Conservation (phyloP, 345 rosid genomes). For the Ceriops tagal region DNA sequence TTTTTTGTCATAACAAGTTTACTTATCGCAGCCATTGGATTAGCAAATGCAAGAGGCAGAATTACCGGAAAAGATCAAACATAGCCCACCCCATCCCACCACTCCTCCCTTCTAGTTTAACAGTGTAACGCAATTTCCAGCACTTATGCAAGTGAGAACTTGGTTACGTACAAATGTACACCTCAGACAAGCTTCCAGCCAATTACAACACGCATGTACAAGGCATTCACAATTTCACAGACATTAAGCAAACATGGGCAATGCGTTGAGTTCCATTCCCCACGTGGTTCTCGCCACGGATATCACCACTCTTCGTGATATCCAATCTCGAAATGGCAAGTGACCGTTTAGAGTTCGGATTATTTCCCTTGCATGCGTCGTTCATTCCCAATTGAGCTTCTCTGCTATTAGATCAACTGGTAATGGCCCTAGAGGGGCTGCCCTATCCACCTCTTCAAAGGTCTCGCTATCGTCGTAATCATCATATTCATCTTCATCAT, state of each 20-base stretch:
- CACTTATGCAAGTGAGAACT: not conserved
- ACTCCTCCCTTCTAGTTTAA: no score
- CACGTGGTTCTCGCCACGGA: no score
- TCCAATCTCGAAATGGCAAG: no score
- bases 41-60: no score
- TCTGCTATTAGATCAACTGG: slow-evolving; percentile 60
- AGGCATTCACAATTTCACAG: not conserved
- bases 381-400: slow-evolving; percentile 32
- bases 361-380: not conserved
- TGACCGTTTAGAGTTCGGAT: not conserved
- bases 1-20: no score
- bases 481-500: slow-evolving; percentile 41
- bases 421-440: slow-evolving; percentile 49
- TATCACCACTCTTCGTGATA: no score
- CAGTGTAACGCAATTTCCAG: no score
- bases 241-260: no score
- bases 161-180: slow-evolving; percentile 2
- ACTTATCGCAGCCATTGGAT: no score
- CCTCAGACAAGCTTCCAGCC: not conserved
- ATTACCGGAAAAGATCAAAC: no score
- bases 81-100: no score
- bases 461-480: slow-evolving; percentile 32
- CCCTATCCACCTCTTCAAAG: slow-evolving; percentile 35
- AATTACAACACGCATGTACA: not conserved
- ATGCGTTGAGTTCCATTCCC: no score